Conservation (phyloP, 2,329 filamentous ascomycete genomes). For the Cercospora sesami region DNA sequence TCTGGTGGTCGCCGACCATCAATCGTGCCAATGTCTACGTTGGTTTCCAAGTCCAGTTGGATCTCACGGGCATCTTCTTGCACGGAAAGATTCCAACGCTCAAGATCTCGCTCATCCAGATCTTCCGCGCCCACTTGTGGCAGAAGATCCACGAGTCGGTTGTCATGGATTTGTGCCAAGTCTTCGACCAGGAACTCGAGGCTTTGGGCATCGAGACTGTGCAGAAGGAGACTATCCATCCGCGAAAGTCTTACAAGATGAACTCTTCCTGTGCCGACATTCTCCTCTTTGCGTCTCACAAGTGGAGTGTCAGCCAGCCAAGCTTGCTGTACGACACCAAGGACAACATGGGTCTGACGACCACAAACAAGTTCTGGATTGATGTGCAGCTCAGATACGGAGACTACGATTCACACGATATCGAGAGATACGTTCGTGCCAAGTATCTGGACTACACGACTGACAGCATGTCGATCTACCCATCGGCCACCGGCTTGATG, state of each 20-base stretch:
- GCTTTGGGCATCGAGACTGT: constrained; percentile 95
- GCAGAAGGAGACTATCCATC: constrained; percentile 98
- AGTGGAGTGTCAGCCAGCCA: constrained; percentile 95
- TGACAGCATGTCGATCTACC: constrained; percentile 98
- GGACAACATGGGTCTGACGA: constrained; percentile 87
- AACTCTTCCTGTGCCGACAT: constrained; percentile 99
- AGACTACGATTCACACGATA: constrained; percentile 98
- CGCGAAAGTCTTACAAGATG: constrained; percentile 99
- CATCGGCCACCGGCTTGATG: constrained; percentile 94
- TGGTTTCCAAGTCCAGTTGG: constrained; percentile 97
- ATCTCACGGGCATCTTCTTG: constrained; percentile 97
- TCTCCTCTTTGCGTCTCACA: constrained; percentile 92
- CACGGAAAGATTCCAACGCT: constrained; percentile 98
- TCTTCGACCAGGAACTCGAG: constrained; percentile 96
- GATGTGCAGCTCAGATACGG: constrained; percentile 96
- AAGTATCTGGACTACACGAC: constrained; percentile 99
- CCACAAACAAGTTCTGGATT: constrained; percentile 99
- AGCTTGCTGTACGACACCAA: constrained; percentile 95
- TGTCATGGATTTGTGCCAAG: constrained; percentile 98
- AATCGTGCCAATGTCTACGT: constrained; percentile 85
- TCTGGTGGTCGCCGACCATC: constrained; percentile 79
- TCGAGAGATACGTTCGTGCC: constrained; percentile 93
- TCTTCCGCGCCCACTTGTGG: constrained; percentile 99
- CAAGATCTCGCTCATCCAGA: constrained; percentile 97
- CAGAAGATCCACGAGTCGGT: constrained; percentile 99